Conservation (phyloP, 257 asterid genomes). For the Plectranthus barbatus region DNA sequence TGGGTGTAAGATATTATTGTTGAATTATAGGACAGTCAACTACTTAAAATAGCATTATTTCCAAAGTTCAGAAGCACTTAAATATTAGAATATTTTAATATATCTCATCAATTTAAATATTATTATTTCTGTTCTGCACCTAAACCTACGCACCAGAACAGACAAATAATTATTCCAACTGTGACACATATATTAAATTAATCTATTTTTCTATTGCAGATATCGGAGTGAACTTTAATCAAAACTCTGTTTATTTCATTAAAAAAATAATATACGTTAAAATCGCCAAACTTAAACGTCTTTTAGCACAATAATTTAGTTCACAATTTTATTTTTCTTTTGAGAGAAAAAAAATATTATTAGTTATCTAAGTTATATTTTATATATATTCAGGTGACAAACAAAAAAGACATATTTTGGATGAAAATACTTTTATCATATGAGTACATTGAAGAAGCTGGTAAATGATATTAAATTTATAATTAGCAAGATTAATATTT, state of each 20-base stretch:
- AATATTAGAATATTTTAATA: background rate
- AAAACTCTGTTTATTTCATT: background rate
- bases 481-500: too few relatives aligned
- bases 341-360: too few relatives aligned
- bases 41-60: background rate
- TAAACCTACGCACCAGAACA: constrained; percentile 16
- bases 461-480: too few relatives aligned
- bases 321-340: background rate
- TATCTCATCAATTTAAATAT: constrained; percentile 7
- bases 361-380: background rate
- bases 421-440: too few relatives aligned
- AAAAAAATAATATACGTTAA: background rate
- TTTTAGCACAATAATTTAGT: background rate
- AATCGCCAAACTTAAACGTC: background rate
- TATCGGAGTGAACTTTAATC: constrained; percentile 7
- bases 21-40: constrained; percentile 20
- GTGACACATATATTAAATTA: constrained; percentile 13
- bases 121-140: constrained; percentile 9
- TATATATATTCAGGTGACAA: background rate
- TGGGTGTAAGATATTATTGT: constrained; percentile 6
- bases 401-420: background rate
- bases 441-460: too few relatives aligned
- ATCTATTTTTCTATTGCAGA: background rate
- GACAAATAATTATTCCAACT: constrained; percentile 11
- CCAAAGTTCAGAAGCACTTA: constrained; percentile 16